phyloP scores from a whole-genome alignment of 805 yeast genomes.

The Lipomyces sp. region DNA sequence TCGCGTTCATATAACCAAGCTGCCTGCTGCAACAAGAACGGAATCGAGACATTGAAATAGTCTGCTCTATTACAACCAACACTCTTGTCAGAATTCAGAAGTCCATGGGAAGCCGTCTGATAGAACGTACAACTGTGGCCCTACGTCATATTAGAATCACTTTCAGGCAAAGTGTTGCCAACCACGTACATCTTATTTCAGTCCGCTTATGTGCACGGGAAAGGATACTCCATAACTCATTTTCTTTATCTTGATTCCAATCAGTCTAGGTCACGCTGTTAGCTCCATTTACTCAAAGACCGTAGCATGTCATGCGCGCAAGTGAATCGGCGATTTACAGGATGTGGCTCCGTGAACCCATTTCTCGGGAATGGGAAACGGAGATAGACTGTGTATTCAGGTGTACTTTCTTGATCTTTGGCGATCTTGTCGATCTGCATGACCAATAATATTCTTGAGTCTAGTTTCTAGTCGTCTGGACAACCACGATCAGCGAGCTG shows the following conservation, averaged over 20 bases:
- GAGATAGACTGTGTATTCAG: conserved; percentile 48
- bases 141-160: conserved; percentile 36
- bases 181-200: conserved; percentile 45
- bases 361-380: conserved; percentile 52
- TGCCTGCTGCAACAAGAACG: conserved; percentile 50
- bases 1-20: conserved; percentile 52
- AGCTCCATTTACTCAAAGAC: not conserved
- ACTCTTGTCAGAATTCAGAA: not conserved
- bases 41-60: conserved; percentile 47
- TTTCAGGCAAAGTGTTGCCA: not conserved
- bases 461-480: no score
- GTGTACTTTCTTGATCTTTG: not conserved
- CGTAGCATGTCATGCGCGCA: not conserved
- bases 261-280: conserved; percentile 33
- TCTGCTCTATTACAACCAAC: conserved; percentile 44
- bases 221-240: conserved; percentile 44
- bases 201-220: conserved; percentile 45
- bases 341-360: conserved; percentile 51
- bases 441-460: not conserved
- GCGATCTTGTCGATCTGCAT: not conserved
- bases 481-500: no score
- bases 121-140: conserved; percentile 44
- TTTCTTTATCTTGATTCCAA: conserved; percentile 46
- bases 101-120: not conserved
- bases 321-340: conserved; percentile 33